Evolutionary conservation across 1,139 yeast species (phyloP), one percentile per base, ranked within the genome.

Genomic region (Pichia sp.): DNA sequence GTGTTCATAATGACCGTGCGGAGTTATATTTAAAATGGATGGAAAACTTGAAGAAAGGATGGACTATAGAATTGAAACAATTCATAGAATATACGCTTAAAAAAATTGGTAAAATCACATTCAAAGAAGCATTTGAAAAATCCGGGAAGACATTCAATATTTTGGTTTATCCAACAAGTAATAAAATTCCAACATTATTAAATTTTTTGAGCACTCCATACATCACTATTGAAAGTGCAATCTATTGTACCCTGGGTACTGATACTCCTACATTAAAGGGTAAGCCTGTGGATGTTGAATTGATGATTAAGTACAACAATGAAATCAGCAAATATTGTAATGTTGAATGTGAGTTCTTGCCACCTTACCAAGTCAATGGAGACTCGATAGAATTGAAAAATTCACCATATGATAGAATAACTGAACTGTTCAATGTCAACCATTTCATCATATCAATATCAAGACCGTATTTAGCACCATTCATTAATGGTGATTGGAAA

Each of bases 121-220:
- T 93, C 66, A 96, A 89, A 65, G 98, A 93, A 63, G 96, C 98
- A 0, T 89, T 85, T 63, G 76, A 86, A 56, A 81, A 84, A 51
- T 89, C 97, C 0, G 89, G 90, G 38, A 81, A 89, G 56, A 82
- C 90, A 1, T 71, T 93, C 45, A 93, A 91, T 62, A 85, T 93
- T 42, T 88, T 94, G 1, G 88, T 93, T 3, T 94, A 93, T 55
- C 94, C 97, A 3, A 83, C 95, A 0, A 83, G 81, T 54, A 77
- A 73, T 45, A 75, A 78, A 10, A 68, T 88, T 9, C 96, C 96
- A 0, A 76, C 89, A n/a, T 71, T 93, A 46, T 69, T 93, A 41
- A 93, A 94, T 64, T 91, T 91, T 61, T 81, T 93, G 38, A 90
- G 98, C 0, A 86, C 98, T 0, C 99, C 99, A 1, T 91, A 93